These are phyloP conservation scores for Flaveria robusta DNA, from an alignment of 129 eudicot genomes.

Conservation along the genomic window DNA sequence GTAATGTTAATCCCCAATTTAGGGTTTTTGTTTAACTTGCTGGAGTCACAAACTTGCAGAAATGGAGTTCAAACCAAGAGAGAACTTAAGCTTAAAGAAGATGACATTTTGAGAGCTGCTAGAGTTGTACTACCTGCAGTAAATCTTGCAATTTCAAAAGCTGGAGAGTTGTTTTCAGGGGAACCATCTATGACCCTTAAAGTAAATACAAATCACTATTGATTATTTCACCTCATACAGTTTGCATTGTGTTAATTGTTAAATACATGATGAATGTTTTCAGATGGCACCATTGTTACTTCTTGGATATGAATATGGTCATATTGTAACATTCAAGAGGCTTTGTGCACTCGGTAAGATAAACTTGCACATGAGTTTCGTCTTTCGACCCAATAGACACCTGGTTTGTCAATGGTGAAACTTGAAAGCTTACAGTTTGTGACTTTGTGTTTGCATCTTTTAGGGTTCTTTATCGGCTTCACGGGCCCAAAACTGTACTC, in stretches of 20 bases:
- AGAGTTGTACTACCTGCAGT: constrained; percentile 74
- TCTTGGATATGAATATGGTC: constrained; percentile 89
- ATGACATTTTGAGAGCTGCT: constrained; percentile 59
- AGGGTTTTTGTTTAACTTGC: background rate
- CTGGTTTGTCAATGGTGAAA: background rate
- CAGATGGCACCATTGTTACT: constrained; percentile 78
- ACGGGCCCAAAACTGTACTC: constrained; percentile 78
- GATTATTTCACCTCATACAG: background rate
- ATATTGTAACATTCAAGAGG: constrained; percentile 77
- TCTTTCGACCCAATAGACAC: background rate
- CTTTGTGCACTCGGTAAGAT: constrained; percentile 78
- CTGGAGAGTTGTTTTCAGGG: constrained; percentile 70
- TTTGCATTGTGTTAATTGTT: background rate
- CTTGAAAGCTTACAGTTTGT: constrained; percentile 8
- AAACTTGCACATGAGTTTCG: background rate
- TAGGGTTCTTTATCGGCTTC: constrained; percentile 75
- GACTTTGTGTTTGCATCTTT: constrained; percentile 18
- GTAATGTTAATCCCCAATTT: background rate
- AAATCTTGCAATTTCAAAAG: constrained; percentile 62
- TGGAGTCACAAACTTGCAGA: constrained; percentile 36
- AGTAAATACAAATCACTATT: constrained; percentile 40
- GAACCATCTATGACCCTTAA: constrained; percentile 91
- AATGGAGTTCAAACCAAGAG: constrained; percentile 30
- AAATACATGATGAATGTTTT: constrained; percentile 7
- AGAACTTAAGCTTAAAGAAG: constrained; percentile 60